Base-by-base conservation (phyloP, 2,329 filamentous ascomycete species). In the Aspergillus amoenus region DNA sequence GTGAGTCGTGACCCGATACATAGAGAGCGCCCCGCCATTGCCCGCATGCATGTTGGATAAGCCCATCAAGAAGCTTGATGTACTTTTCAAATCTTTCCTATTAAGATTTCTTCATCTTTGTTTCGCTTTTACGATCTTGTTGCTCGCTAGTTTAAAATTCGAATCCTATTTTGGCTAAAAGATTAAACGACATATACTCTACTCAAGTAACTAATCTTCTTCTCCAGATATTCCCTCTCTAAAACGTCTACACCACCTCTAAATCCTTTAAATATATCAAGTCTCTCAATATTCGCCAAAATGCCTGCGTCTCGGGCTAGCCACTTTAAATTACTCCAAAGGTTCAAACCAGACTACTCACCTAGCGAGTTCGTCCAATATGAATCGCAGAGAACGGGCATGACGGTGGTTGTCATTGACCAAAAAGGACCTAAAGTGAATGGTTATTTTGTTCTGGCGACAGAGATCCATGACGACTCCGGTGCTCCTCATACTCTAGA, bases 381-480 rank as follows among this genome's bases (percentile, higher is more conserved):
- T 89, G 91, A 95, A 70, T 99, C 94, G 5, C 86, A 91, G 66
- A 84, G 91, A 62, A 99, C 93, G 61, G 94, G 94, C 52, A 94
- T 99, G 91, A 88, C 93, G 65, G 89, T 96, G 34, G 87, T 96
- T 41, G 90, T 97, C 49, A 91, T 95, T 65, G 90, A 97, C 72
- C 88, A 92, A 66, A 87, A 94, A 71, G 93, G 94, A 0, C 94
- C 94, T n/a, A 97, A 97, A 74, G 84, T 97, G 60, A 89, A 90
- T 65, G 94, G 94, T 34, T 96, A 95, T 76, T 99, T 99, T 75
- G 89, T 93, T 34, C 83, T 99, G 52, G 94, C 94, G 34, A 99
- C 94, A 3, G 94, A 99, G 76, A 97, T 99, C 66, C 89, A 96
- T 67, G 94, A 99, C 77, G 92, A 99, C 73, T 97, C 93, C 11